Evolutionary conservation across 495 filamentous ascomycete genomes (phyloP), one percentile per base, ranked within the genome.

Genomic region (Neurospora sp.): DNA sequence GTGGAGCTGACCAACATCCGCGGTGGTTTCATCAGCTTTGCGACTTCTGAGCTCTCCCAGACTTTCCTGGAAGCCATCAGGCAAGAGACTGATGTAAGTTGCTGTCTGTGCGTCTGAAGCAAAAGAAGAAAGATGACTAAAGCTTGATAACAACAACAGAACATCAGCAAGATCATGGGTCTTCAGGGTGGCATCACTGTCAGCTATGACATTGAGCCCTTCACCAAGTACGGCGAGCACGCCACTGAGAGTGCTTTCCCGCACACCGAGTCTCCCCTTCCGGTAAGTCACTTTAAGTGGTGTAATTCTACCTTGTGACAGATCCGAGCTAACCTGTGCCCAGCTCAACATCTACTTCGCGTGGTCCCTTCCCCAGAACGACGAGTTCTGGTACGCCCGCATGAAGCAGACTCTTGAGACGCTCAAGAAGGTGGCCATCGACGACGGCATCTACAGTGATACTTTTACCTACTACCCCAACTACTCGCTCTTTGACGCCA

Each of bases 151-250:
- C 5, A 10, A 31, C 27, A 31, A 14, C 35, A 78, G 73, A 40
- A 6, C 59, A 70, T 77, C 20, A 48, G 73, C n/a, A 14, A 41
- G 5, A 16, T 73, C 17, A 68, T 70, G 14, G 44, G 42, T 1
- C 37, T 68, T 0, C 74, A 77, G 40, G 37, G 45, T 8, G 78
- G 75, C 16, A 72, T 44, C 44, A 72, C 45, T 0, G 70, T 73
- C 27, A 74, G 70, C 48, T 79, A 72, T 12, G 76, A 79, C 48
- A 75, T 79, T 42, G 78, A 79, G 69, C 78, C 78, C 0, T 79
- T 79, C 27, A 74, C 70, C 9, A 20, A 70, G 7, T 79, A 77
- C 69, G 78, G 78, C 27, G 9, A 71, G 48, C 59, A 77, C 17
- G 76, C 75, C 8, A 76, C 75, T 0, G 75, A 77, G 5, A 74